These are phyloP conservation scores for Tuber aestivum DNA, from an alignment of 495 filamentous ascomycete species.

Conservation along the genomic window DNA sequence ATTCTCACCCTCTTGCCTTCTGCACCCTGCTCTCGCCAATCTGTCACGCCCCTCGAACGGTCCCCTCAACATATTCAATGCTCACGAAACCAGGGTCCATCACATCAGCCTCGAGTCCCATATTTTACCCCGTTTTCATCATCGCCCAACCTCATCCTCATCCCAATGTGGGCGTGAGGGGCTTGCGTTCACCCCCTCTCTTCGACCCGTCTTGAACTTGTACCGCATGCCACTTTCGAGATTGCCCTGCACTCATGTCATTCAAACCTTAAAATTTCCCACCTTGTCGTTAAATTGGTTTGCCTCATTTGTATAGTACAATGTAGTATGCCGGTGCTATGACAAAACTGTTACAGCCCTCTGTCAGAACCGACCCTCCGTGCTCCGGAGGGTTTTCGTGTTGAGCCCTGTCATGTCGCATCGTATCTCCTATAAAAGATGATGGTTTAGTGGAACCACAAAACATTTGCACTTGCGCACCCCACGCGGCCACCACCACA, in stretches of 20 bases:
- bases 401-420: not conserved
- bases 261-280: not conserved
- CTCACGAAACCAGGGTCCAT: constrained; percentile 27
- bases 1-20: constrained; percentile 25
- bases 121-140: constrained; percentile 16
- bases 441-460: constrained; percentile 31
- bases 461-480: constrained; percentile 7
- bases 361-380: not conserved
- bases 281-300: not conserved
- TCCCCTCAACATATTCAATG: constrained; percentile 19
- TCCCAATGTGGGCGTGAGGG: constrained; percentile 12
- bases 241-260: not conserved
- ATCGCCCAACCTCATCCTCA: constrained; percentile 4
- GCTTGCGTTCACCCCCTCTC: constrained; percentile 8
- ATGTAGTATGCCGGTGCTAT: not conserved
- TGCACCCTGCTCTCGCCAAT: constrained; percentile 37
- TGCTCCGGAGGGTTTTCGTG: not conserved
- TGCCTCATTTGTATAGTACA: not conserved
- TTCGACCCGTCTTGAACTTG: constrained; percentile 5
- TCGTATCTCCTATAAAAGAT: not conserved
- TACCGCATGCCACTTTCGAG: not conserved
- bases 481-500: not conserved
- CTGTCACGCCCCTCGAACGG: constrained; percentile 28
- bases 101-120: constrained; percentile 15
- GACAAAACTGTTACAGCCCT: not conserved